Evolutionary conservation across 1,139 yeast genomes (phyloP), one percentile per base, ranked within the genome.

Genomic region (Eremothecium coryli): DNA sequence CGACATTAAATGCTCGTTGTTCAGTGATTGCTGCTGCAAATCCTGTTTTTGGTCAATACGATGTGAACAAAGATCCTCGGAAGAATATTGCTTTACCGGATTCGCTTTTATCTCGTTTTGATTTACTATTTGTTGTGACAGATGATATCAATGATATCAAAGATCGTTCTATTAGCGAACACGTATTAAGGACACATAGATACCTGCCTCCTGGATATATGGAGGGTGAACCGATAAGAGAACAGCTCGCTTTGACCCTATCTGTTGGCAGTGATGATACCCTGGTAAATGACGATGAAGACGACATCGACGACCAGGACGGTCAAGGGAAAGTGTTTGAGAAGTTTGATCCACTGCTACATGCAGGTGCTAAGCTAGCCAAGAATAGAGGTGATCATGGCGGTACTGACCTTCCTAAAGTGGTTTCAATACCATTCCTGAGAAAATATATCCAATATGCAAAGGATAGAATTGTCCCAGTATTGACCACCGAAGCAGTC

Each of bases 21-120:
- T 82, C 95, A 26, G 98, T 90, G 14, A 74, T 93, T 48, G 98
- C 98, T 0, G 99, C 99, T 18, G 99, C 99, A 7, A 90, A 90
- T 56, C 99, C 99, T 0, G 88, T 90, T 2, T 86, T 79, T 61
- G 98, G 98, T 29, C 97, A 90, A 58, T 93, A 90, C 58, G 97
- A 90, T 61, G 78, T 88, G 23, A 94, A 84, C 60, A 86, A 84
- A 62, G 95, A 93, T 49, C 98, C 98, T 4, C 96, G 88, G 59
- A 82, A 84, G 60, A 90, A 90, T 54, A 93, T 93, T 48, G 97
- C 97, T 0, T 70, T 90, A 37, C 98, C 99, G 1, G 99, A 93
- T 63, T 90, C 99, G 4, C 68, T 90, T 41, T 68, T 90, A 44
- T 90, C 97, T 9, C 95, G 99, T 73, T 90, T 90, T 54, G 99